Evolutionary conservation across 768 basidiomycete species (phyloP).

Genomic region (Hericium coralloides): DNA sequence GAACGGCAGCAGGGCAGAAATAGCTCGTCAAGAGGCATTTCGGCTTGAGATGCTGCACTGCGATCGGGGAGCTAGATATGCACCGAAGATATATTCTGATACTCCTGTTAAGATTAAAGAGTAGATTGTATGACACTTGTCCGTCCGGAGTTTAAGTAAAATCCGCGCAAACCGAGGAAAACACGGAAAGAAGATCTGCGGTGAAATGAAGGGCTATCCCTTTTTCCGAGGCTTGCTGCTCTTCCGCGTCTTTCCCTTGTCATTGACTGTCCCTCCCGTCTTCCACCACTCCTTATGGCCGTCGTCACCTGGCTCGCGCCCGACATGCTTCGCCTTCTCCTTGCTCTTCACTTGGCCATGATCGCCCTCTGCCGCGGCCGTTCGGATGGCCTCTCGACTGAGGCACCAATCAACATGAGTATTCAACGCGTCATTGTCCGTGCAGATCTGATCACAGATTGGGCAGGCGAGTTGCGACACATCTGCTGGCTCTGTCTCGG

Average conservation of each 20-base stretch:
- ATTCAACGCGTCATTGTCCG: conserved; percentile 74
- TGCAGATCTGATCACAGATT: conserved; percentile 54
- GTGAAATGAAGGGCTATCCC: too few relatives aligned
- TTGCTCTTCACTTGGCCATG: conserved; percentile 4
- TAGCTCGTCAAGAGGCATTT: too few relatives aligned
- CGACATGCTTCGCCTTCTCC: not conserved
- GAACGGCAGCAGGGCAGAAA: too few relatives aligned
- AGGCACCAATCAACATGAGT: conserved; percentile 87
- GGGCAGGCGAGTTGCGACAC: conserved; percentile 46
- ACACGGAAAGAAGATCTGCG: too few relatives aligned
- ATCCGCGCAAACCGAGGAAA: too few relatives aligned
- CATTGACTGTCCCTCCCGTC: not conserved
- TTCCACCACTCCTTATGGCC: not conserved
- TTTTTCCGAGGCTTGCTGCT: not conserved
- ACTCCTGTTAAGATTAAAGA: too few relatives aligned
- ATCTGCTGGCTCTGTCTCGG: not conserved
- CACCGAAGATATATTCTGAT: too few relatives aligned
- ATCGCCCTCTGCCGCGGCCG: conserved; percentile 45
- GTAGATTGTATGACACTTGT: too few relatives aligned
- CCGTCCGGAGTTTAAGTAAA: too few relatives aligned
- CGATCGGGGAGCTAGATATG: too few relatives aligned
- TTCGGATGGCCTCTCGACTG: conserved; percentile 62
- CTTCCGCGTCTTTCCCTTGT: not conserved
- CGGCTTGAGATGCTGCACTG: too few relatives aligned
- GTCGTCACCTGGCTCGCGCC: not conserved